Base-by-base conservation (phyloP, 1,284 basidiomycete species). In the Wallemia ichthyophaga region DNA sequence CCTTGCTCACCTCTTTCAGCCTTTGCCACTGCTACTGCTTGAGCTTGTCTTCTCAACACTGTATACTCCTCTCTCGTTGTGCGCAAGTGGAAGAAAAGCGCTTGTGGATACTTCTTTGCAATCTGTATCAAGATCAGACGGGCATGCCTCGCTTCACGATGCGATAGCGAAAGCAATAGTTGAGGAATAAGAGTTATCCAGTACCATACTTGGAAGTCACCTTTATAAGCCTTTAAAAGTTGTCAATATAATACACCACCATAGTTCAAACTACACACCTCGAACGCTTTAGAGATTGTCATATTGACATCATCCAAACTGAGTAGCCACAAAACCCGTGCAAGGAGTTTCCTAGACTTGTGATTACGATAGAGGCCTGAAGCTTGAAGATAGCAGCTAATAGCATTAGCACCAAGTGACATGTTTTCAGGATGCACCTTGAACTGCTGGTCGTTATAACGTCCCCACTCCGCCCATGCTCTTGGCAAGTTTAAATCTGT, bases 181-280 rank as follows among this genome's bases (percentile, higher is more conserved):
- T 99, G 94, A 17, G 94, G 94, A 58, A 96, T 91, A 60, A 96
- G 76, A 1, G 91, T 85, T 65, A 98, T 94, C 94, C 94, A 99
- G 71, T 89, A 95, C 94, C 94, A 99, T 64, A 85, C 85, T 13
- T 89, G 89, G 5, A 85, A 80, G 66, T 98, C 94, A 61, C 94
- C 94, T 69, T 91, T 92, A 73, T 94, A 96, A 37, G 80, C 83
- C 66, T 56, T 5, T 5, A 3, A 21, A 48, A 3, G 37, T 5
- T 48, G n/a, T 11, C 37, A 48, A 48, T 15, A 5, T 48, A 5
- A 3, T 11, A 17, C n/a, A 11, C 5, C 37, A 11, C 13, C 15
- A 13, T 7, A 56, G n/a, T n/a, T 7, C 19, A 27, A 21, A 56
- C 15, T 3, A 25, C 53, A 7, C n/a, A 56, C 55, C 58, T 98